Conservation (phyloP, 495 filamentous ascomycete genomes). For the Letharia lupina region DNA sequence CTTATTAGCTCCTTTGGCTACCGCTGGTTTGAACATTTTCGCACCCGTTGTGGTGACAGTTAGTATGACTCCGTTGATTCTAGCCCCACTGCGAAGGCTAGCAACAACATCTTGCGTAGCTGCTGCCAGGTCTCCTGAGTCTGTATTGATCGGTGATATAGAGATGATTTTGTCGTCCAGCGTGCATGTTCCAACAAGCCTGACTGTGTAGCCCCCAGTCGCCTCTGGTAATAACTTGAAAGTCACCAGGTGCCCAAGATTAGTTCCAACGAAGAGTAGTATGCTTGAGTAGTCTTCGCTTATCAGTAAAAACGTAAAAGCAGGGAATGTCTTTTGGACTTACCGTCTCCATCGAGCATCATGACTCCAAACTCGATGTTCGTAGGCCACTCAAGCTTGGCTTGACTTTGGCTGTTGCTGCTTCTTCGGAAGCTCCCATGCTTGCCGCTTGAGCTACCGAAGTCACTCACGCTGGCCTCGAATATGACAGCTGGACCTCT, state of each 20-base stretch:
- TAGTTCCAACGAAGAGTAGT: constrained; percentile 84
- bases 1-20: constrained; percentile 78
- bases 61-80: constrained; percentile 63
- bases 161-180: constrained; percentile 66
- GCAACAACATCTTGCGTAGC: constrained; percentile 67
- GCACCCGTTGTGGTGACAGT: constrained; percentile 64
- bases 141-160: constrained; percentile 68
- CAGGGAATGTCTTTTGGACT: not conserved
- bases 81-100: constrained; percentile 58
- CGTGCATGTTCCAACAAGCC: constrained; percentile 54
- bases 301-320: constrained; percentile 10
- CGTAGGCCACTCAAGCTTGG: constrained; percentile 61
- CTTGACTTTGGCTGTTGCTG: constrained; percentile 37
- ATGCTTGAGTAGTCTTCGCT: constrained; percentile 77
- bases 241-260: constrained; percentile 69
- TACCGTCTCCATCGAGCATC: constrained; percentile 79
- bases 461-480: constrained; percentile 54
- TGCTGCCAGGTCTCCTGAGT: constrained; percentile 63
- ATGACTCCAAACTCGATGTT: constrained; percentile 85
- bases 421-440: constrained; percentile 55
- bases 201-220: constrained; percentile 61
- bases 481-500: constrained; percentile 85
- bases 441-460: constrained; percentile 57
- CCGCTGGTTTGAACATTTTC: constrained; percentile 77
- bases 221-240: constrained; percentile 77